Evolutionary conservation across 305 asterid genomes (phyloP), one percentile per base, ranked within the genome.

Genomic region (Fraxinus ornus): DNA sequence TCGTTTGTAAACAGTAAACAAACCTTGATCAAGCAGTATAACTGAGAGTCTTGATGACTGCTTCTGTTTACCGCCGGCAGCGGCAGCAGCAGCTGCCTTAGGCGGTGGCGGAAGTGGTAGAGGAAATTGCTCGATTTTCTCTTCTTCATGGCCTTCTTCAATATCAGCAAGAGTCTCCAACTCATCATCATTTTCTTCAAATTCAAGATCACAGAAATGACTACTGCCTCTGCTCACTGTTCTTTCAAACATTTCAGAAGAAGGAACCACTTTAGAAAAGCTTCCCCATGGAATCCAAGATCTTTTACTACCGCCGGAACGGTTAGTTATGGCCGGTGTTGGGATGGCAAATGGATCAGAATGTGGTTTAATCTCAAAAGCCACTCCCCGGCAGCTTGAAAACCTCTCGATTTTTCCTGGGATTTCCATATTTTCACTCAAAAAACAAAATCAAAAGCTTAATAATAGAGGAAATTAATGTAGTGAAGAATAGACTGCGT

Each of bases 21-120:
- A 83, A 49, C 97, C 97, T 37, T 93, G 97, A 74, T 93, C 97
- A 32, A 93, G 95, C 35, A 93, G 89, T 6, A 93, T 91, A 0
- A 93, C 90, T 0, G 93, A 90, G 5, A 93, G 86, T 66, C 97
- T 74, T 0, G 90, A 66, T 0, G 85, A 26, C n/a, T 26, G 9
- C 0, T 80, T 33, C 3, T 85, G 79, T 60, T 60, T 68, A 57
- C 70, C 76, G 79, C 80, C 87, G 10, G 76, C 36, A 6, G 49
- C 78, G 21, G 26, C 26, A 24, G 26, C 26, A 0, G 82, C 76
- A 15, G 22, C 33, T 10, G 66, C 15, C 0, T 64, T 78, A 66
- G 72, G 73, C 5, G 68, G 77, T 10, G 35, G 73, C 12, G 35
- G 73, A 64, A 64, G 73, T 66, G 35, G 19, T 26, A 7, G 37